Evolutionary conservation across 495 filamentous ascomycete species (phyloP), one percentile per base, ranked within the genome.

Genomic region (Alectoria sarmentosa): DNA sequence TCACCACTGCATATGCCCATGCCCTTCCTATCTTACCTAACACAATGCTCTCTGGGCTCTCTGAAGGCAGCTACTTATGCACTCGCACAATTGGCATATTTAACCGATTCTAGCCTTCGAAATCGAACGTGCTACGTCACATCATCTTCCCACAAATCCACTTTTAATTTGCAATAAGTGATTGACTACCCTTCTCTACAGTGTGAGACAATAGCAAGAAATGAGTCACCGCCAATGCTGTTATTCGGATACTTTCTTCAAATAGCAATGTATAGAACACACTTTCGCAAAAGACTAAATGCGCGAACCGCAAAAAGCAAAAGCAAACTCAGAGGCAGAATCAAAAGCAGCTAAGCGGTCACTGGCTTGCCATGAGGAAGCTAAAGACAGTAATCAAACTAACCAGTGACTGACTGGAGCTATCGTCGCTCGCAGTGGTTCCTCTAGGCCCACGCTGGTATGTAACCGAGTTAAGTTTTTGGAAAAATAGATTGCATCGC

Each of bases 251-350:
- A 7, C 0, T 34, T 55, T 55, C 52, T 36, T 19, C 28, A 54
- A 32, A 34, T 34, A 34, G 52, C 15, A 55, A 55, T 21, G 3
- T 2, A 7, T 1, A 30, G 52, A 55, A 34, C 52, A 55, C 11
- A 26, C 60, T 37, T 49, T 61, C 41, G 28, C 36, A 61, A 26
- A 36, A 37, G 42, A 10, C 30, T 48, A 61, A 0, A 26, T 42
- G 39, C 28, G 61, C 52, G 30, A 19, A 56, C 36, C 61, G 61
- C 61, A n/a, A 57, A 63, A 56, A n/a, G n/a, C n/a, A n/a, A n/a
- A n/a, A n/a, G n/a, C n/a, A n/a, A n/a, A n/a, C n/a, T n/a, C n/a
- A n/a, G n/a, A n/a, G n/a, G 48, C 30, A 56, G 15, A 26, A 38
- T 26, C 26, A 6, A 13, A 23, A 32, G 28, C 19, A 61, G 1